A percentile compares a stretch with the other conserved stretches of the same genome.
These are phyloP conservation scores for Logfia minima DNA, from an alignment of 129 eudicot species.

Conservation along the genomic window DNA sequence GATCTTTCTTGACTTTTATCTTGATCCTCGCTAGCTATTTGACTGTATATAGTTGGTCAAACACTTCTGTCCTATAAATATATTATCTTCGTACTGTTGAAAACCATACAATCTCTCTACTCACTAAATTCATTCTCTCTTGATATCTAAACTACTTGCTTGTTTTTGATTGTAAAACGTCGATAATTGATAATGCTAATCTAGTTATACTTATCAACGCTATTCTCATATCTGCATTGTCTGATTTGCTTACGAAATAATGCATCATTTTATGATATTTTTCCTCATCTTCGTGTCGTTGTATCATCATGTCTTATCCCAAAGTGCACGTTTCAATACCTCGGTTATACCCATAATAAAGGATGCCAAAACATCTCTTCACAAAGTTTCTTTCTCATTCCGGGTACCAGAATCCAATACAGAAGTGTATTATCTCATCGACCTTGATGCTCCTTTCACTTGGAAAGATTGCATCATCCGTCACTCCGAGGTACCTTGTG, in stretches of 20 bases:
- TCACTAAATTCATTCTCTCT: too few species aligned
- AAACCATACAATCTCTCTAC: too few species aligned
- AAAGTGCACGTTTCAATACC: constrained; percentile 15
- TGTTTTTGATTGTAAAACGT: too few species aligned
- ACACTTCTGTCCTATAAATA: too few species aligned
- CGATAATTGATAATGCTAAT: too few species aligned
- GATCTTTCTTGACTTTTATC: too few species aligned
- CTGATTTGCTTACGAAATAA: background rate
- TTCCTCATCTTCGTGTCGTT: background rate
- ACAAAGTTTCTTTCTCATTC: background rate
- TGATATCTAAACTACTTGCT: too few species aligned
- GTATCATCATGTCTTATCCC: constrained; percentile 21
- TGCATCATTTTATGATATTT: background rate
- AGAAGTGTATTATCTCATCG: constrained; percentile 32
- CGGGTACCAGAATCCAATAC: background rate
- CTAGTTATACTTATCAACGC: too few species aligned
- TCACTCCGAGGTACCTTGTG: background rate
- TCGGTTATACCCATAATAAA: constrained; percentile 37
- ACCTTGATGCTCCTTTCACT: constrained; percentile 41
- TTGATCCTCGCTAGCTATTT: too few species aligned
- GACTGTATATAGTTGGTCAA: too few species aligned
- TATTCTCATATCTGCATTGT: too few species aligned
- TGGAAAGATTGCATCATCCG: constrained; percentile 35
- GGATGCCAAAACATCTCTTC: constrained; percentile 30
- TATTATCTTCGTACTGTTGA: too few species aligned